Conservation (phyloP, 768 basidiomycete species). For the Rhizopogon vesiculosus region DNA sequence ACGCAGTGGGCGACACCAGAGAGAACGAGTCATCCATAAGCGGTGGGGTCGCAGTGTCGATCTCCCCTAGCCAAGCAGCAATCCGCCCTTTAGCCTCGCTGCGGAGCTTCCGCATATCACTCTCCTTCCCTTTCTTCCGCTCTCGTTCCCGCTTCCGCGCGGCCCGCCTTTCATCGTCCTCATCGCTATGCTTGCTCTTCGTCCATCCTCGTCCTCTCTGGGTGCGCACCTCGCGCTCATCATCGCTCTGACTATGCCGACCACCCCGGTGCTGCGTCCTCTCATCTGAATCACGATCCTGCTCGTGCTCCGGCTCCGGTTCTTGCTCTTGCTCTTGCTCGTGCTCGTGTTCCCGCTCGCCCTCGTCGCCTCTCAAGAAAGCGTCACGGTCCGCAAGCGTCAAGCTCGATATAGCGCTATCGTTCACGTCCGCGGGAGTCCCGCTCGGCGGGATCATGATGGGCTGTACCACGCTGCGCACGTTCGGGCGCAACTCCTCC, state of each 20-base stretch:
- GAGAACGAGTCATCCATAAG: conserved; percentile 33
- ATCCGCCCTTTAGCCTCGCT: conserved; percentile 63
- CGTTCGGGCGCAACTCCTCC: conserved; percentile 26
- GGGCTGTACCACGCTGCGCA: conserved; percentile 33
- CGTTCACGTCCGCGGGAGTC: conserved; percentile 28
- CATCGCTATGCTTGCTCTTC: conserved; percentile 22
- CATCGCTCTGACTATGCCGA: conserved; percentile 22
- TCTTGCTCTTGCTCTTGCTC: conserved; percentile 16
- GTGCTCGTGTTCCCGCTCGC: conserved; percentile 5
- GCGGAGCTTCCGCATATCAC: conserved; percentile 33
- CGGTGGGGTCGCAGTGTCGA: conserved; percentile 53
- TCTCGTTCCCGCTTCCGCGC: conserved; percentile 9
- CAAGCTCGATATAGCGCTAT: conserved; percentile 45
- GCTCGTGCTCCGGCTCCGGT: conserved; percentile 6
- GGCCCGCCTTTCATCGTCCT: conserved; percentile 20
- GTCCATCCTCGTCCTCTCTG: conserved; percentile 23
- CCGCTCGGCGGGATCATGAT: conserved; percentile 32
- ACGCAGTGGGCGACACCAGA: conserved; percentile 26
- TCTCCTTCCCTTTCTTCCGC: conserved; percentile 26
- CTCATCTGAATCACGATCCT: conserved; percentile 28
- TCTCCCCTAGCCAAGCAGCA: conserved; percentile 71
- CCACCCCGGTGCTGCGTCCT: conserved; percentile 25
- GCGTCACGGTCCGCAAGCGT: conserved; percentile 31
- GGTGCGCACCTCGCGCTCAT: conserved; percentile 25
- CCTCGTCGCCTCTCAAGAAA: conserved; percentile 6